Conservation (phyloP, 2,329 filamentous ascomycete genomes). For the Lasiodiplodia citricola region DNA sequence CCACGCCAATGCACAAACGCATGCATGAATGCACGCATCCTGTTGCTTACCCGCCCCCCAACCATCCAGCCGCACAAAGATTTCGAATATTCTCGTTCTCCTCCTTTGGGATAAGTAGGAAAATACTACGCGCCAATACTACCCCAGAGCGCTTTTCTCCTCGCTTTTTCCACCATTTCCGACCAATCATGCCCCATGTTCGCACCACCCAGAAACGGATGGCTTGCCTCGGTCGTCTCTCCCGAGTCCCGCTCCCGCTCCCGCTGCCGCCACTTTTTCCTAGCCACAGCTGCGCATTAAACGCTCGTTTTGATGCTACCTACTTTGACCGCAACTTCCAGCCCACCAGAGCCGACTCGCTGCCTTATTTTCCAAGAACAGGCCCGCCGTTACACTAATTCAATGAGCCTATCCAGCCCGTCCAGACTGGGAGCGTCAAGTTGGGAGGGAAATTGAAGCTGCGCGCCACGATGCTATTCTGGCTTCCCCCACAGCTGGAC, state of each 20-base stretch:
- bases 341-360: not conserved
- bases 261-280: not conserved
- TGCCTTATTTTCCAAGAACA: not conserved
- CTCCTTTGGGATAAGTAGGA: not conserved
- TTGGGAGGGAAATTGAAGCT: not conserved
- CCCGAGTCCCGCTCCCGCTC: not conserved
- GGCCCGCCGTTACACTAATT: not conserved
- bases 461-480: too few species aligned
- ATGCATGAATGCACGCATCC: conserved; percentile 1
- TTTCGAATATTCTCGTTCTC: not conserved
- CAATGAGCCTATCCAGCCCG: not conserved
- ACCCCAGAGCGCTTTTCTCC: not conserved
- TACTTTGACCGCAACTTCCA: not conserved
- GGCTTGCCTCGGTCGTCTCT: not conserved
- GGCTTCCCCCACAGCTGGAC: too few species aligned
- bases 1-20: not conserved
- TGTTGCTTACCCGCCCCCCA: not conserved
- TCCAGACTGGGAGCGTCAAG: not conserved
- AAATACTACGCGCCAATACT: not conserved
- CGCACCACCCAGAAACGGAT: not conserved
- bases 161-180: not conserved
- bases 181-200: not conserved
- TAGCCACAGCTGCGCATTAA: not conserved
- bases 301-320: not conserved
- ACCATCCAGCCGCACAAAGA: not conserved